Percentiles rank a stretch among this genome's conserved stretches.
These are phyloP conservation scores for Symbiodinium pilosum DNA, from an alignment of 73 alveolate species.

Conservation along the genomic window DNA sequence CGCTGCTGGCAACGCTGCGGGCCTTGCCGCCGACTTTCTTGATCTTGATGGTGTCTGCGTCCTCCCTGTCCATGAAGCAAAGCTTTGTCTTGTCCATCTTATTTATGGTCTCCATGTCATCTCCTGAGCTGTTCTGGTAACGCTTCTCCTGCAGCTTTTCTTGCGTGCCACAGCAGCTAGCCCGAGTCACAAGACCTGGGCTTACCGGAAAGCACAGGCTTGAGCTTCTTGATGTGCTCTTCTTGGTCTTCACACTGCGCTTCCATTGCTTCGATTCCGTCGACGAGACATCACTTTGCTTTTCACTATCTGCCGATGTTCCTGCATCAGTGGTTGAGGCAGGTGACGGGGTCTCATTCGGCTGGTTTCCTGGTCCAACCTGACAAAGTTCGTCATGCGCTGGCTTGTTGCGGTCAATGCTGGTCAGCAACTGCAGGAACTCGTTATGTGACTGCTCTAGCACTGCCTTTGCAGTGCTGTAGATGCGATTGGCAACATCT, in stretches of 20 bases:
- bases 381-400: too few relatives aligned
- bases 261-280: background rate
- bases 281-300: background rate
- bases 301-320: background rate
- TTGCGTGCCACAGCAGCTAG: slow-evolving; percentile 1
- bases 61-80: background rate
- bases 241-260: background rate
- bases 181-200: slow-evolving; percentile 6
- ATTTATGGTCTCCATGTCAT: background rate
- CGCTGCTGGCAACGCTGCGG: background rate
- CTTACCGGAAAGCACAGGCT: background rate
- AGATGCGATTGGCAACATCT: slow-evolving; percentile 31
- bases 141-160: slow-evolving; percentile 13
- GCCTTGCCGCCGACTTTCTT: background rate
- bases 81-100: background rate
- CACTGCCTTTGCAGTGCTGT: slow-evolving; percentile 20
- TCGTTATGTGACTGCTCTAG: slow-evolving; percentile 30
- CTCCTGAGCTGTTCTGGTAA: background rate
- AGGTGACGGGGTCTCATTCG: background rate
- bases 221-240: background rate
- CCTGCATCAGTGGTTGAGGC: background rate
- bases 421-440: slow-evolving; percentile 4
- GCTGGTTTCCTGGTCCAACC: background rate
- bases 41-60: background rate
- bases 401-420: slow-evolving; percentile 1